Conservation (phyloP, 257 asterid species). For the Parsonsia alboflavescens region DNA sequence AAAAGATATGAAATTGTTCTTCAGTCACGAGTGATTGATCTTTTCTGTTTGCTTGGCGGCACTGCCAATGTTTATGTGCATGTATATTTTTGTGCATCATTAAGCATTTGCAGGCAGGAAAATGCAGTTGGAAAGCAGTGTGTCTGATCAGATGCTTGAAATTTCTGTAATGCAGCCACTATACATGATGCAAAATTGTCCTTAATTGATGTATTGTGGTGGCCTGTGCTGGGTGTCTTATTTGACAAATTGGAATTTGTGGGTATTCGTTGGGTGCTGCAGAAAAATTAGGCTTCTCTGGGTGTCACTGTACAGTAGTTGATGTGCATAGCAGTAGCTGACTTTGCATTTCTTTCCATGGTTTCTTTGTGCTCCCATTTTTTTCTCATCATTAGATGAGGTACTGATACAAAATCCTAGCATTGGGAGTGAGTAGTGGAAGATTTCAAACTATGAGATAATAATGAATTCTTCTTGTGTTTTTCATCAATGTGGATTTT, state of each 20-base stretch:
- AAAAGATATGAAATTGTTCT: background rate
- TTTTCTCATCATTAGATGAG: background rate
- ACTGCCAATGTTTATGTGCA: background rate
- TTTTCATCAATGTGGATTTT: background rate
- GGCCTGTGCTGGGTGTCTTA: background rate
- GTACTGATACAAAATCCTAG: background rate
- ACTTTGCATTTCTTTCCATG: background rate
- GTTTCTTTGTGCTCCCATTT: background rate
- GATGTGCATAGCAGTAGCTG: background rate
- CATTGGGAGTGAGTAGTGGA: background rate
- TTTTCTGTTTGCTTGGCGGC: background rate
- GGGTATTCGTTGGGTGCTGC: no score
- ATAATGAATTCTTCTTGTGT: background rate
- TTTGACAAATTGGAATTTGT: no score
- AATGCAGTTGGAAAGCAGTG: background rate
- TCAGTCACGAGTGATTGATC: background rate
- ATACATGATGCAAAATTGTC: background rate
- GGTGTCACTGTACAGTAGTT: background rate
- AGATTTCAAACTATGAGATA: background rate
- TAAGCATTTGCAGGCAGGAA: background rate
- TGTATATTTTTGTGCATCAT: background rate
- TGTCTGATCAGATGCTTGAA: background rate
- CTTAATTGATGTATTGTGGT: no score
- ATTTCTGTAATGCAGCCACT: background rate
- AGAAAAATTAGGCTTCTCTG: background rate